Conservation (phyloP, 192 early-diverging fungal species). For the Rhizophagus clarus region DNA sequence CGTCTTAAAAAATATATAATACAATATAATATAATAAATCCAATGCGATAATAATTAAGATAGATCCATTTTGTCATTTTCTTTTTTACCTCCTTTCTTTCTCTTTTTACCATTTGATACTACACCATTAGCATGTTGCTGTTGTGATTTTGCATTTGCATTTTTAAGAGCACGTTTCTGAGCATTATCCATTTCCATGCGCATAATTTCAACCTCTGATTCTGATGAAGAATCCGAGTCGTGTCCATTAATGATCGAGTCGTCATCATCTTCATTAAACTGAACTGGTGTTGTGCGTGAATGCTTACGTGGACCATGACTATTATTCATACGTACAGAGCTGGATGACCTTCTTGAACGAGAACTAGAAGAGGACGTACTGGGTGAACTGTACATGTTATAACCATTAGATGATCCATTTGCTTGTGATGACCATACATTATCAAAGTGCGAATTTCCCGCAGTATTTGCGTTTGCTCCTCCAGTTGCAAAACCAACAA, state of each 20-base stretch:
- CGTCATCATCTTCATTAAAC: conserved; percentile 5
- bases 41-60: neutral
- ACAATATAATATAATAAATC: neutral
- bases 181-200: conserved; percentile 22
- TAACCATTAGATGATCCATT: neutral
- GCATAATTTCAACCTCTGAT: conserved; percentile 9
- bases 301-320: neutral
- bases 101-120: neutral
- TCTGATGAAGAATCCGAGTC: conserved; percentile 22
- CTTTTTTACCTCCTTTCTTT: neutral
- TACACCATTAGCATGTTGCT: neutral
- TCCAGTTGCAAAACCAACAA: conserved; percentile 36
- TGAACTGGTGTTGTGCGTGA: neutral
- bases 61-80: conserved; percentile 21
- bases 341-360: conserved; percentile 15
- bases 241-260: neutral
- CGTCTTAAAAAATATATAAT: neutral
- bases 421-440: neutral
- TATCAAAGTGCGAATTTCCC: conserved; percentile 5
- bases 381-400: neutral
- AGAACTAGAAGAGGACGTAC: neutral
- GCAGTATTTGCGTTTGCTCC: neutral
- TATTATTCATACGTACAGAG: neutral
- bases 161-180: neutral
- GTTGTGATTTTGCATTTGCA: neutral